Base-by-base conservation (phyloP, 345 rosid species). In the Euclidium syriacum region DNA sequence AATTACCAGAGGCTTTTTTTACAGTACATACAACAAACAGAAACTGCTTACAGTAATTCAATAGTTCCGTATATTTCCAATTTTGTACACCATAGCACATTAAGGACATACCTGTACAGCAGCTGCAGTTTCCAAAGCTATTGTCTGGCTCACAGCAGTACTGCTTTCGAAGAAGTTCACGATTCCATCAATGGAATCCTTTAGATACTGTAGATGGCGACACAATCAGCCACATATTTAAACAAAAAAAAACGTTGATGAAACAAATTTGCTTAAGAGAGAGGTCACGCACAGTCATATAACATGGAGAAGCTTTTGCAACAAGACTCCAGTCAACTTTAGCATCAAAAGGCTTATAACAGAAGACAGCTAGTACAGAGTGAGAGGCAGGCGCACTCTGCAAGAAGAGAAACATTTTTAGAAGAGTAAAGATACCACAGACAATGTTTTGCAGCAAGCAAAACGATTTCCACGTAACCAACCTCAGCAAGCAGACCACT, bases 241-340 rank as follows among this genome's bases (percentile, higher is more conserved):
- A 30, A 14, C 10, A 41, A 19, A 41, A 41, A 40, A n/a, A 40
- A 40, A 17, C 4, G 23, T 10, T 33, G 29, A 20, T 34, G 12
- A 64, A 3, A 35, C 18, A 64, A 54, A 36, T 56, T 38, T 48
- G 32, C 51, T 5, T 18, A 14, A 36, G 50, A 52, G 73, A 58
- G 56, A 34, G 73, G 63, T 20, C 58, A 64, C 91, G 27, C 74
- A 94, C 99, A 48, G 95, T 94, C 83, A 84, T 77, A 72, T 94
- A 87, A 77, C 99, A 90, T 40, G 99, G 97, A 73, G 99, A 85
- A 73, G 99, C 99, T 79, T 81, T 94, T 25, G 83, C 90, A 57
- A 75, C 77, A 95, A 94, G 67, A 77, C 97, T 90, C 99, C 99
- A 94, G 75, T 94, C 99, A 61, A 94, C 95, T 72, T 90, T 78